Conservation (phyloP, 768 basidiomycete species). For the Russula olivacea region DNA sequence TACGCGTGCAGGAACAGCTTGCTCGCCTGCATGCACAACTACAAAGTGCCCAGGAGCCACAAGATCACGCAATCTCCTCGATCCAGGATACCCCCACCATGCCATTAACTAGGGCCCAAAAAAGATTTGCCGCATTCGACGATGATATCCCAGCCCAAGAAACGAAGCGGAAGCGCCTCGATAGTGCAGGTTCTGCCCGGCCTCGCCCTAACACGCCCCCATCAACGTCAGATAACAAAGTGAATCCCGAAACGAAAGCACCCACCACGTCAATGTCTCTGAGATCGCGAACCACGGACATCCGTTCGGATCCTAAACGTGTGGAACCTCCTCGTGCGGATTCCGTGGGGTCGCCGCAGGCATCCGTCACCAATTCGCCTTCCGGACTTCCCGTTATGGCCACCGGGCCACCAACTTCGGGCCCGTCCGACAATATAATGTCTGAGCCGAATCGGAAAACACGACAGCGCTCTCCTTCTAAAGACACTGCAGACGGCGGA, state of each 20-base stretch:
- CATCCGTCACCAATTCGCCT: background rate
- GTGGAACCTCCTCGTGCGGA: background rate
- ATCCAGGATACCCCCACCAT: background rate
- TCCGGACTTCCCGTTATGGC: background rate
- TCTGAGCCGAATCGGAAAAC: background rate
- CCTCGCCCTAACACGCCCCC: background rate
- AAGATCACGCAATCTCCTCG: background rate
- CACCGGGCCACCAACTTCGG: no score
- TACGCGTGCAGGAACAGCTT: slow-evolving; percentile 15
- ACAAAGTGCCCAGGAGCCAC: slow-evolving; percentile 1
- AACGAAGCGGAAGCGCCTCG: background rate
- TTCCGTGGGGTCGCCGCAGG: background rate
- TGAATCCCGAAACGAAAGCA: background rate
- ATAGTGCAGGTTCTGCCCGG: background rate
- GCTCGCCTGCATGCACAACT: slow-evolving; percentile 1
- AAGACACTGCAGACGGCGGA: background rate
- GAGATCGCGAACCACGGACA: background rate
- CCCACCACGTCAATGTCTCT: background rate
- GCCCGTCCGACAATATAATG: background rate
- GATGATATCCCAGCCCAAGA: background rate
- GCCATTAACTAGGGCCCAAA: background rate
- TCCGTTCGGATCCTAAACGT: background rate
- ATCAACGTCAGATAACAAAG: background rate
- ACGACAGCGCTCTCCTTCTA: background rate
- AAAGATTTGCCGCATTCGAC: background rate